Base-by-base conservation (phyloP, 805 yeast species). In the Cyberlindnera mycetangii region DNA sequence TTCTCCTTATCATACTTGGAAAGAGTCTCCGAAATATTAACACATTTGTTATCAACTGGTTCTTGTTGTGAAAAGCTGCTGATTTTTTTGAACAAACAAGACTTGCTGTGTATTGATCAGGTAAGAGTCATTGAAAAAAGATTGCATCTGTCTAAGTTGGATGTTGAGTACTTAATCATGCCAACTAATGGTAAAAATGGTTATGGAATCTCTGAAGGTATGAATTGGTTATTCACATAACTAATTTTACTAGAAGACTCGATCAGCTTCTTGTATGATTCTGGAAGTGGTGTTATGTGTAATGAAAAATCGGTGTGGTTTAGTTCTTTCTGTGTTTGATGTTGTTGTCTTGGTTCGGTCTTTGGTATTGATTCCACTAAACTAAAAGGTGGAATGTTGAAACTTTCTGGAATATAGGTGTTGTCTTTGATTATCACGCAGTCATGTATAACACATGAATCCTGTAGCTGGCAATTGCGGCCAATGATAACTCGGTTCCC, bases 401-500 rank as follows among this genome's bases (percentile, higher is more conserved):
- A 59, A 14, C 64, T 65, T 2, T 67, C 61, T 0, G 80, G 79
- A 2, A 79, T 50, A 3, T 51, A 47, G 0, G 75, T 66, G 12
- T 69, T 69, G 39, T 66, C 61, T 18, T 69, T 67, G 4, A 79
- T 64, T 3, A 75, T 48, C 44, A 79, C 75, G 53, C 82, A 75
- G 40, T 79, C 85, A 53, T 76, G 70, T 12, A 79, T 59, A 1
- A 71, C 62, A 8, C 71, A 62, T 19, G 64, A 52, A 32, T 66
- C 60, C 1, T 60, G 66, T 14, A 79, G 48, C 0, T 48, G 42
- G 46, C 79, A 75, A 27, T 63, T 50, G 1, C 48, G 47, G 5
- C 79, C 83, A 3, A 79, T 61, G 9, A 65, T 45, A 1, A 78
- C 82, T 18, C 83, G 56, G 45, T 67, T 74, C 0, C 83, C 83